These are phyloP conservation scores for Solanum rostratum DNA, from an alignment of 257 asterid species.

Conservation along the genomic window DNA sequence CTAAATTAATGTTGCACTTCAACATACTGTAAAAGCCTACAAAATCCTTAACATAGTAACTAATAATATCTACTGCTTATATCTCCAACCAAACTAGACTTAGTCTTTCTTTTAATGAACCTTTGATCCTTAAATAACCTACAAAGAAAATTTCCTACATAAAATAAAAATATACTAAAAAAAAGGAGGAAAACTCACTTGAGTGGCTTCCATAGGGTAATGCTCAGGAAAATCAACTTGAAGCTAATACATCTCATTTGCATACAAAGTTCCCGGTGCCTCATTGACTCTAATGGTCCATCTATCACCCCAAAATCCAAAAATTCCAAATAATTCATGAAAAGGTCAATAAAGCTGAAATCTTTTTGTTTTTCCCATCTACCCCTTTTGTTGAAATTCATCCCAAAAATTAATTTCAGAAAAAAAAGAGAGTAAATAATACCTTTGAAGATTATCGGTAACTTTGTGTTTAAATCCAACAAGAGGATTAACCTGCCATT, in stretches of 20 bases:
- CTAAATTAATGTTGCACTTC: background rate
- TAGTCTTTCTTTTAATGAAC: background rate
- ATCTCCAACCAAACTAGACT: background rate
- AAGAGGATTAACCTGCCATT: slow-evolving; percentile 97
- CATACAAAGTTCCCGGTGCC: slow-evolving; percentile 34
- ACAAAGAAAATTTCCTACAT: background rate
- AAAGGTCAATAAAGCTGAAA: background rate
- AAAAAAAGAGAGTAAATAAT: background rate
- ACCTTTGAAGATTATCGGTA: slow-evolving; percentile 94
- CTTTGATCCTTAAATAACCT: background rate
- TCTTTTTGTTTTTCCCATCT: background rate
- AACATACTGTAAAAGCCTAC: background rate
- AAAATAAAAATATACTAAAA: background rate
- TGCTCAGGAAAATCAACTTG: slow-evolving; percentile 49
- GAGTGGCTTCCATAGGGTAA: slow-evolving; percentile 52
- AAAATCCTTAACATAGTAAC: background rate
- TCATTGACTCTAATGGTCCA: slow-evolving; percentile 43
- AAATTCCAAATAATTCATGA: background rate
- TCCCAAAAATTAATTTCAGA: background rate
- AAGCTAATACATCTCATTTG: slow-evolving; percentile 34
- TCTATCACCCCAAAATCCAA: slow-evolving; percentile 1
- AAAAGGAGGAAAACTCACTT: slow-evolving; percentile 10
- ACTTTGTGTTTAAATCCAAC: slow-evolving; percentile 75
- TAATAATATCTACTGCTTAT: background rate
- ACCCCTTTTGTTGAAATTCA: background rate